Conservation (phyloP, 2,329 filamentous ascomycete species). For the Claviceps sp. region DNA sequence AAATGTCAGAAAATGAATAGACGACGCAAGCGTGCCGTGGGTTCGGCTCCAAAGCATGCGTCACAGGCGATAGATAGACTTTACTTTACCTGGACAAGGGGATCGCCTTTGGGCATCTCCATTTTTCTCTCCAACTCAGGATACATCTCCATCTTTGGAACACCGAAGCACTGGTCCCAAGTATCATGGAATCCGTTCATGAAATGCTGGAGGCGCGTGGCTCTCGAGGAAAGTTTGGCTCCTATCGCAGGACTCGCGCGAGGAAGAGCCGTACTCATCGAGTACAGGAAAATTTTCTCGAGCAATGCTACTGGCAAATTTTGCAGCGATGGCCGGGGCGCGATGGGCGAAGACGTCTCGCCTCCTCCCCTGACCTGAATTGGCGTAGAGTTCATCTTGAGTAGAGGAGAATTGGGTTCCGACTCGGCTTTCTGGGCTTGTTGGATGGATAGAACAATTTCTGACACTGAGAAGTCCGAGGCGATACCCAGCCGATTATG, state of each 20-base stretch:
- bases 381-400: slow-evolving; percentile 13
- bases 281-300: slow-evolving; percentile 37
- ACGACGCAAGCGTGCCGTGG: not conserved
- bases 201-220: slow-evolving; percentile 24
- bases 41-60: not conserved
- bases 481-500: too few relatives aligned
- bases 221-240: slow-evolving; percentile 28
- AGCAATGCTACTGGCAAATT: slow-evolving; percentile 39
- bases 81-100: slow-evolving; percentile 28
- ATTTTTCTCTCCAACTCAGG: not conserved
- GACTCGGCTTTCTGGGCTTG: too few relatives aligned
- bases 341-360: too few relatives aligned
- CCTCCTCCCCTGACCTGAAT: too few relatives aligned
- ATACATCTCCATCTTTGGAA: not conserved
- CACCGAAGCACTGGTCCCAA: slow-evolving; percentile 26
- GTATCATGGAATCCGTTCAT: slow-evolving; percentile 23
- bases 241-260: slow-evolving; percentile 31
- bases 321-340: slow-evolving; percentile 15
- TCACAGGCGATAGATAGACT: not conserved
- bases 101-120: slow-evolving; percentile 19
- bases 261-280: slow-evolving; percentile 34
- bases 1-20: not conserved
- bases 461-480: too few relatives aligned
- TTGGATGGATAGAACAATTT: too few relatives aligned
- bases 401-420: too few relatives aligned